These are phyloP conservation scores for Larix kaempferi DNA, from an alignment of 75 land plant genomes.

Conservation along the genomic window DNA sequence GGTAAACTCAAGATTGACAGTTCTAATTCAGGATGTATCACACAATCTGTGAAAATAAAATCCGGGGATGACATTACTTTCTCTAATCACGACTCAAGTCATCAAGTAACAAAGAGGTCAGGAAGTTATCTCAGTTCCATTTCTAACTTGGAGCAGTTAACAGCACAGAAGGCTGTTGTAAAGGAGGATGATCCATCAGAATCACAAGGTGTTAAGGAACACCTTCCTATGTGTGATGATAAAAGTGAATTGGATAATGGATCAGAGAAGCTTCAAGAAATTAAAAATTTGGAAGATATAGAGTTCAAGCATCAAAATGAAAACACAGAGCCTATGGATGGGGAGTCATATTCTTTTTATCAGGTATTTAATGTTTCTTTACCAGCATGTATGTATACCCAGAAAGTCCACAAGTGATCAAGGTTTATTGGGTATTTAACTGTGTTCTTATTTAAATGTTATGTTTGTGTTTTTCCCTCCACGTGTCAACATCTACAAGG, in stretches of 20 bases:
- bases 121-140: not conserved
- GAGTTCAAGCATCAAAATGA: slow-evolving; percentile 6
- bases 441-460: not conserved
- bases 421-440: not conserved
- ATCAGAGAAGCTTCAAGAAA: not conserved
- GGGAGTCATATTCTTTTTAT: slow-evolving; percentile 68
- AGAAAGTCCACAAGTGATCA: not conserved
- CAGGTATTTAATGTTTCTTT: slow-evolving; percentile 42
- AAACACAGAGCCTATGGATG: slow-evolving; percentile 25
- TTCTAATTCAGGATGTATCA: not conserved
- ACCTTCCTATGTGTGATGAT: not conserved
- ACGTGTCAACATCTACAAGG: not conserved
- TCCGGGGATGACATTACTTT: not conserved
- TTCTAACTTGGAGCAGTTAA: not conserved
- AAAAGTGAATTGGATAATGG: not conserved
- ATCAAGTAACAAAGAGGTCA: not conserved
- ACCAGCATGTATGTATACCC: not conserved
- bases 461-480: not conserved
- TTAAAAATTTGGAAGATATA: not conserved
- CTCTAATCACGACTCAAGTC: slow-evolving; percentile 2
- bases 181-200: slow-evolving; percentile 8
- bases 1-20: slow-evolving; percentile 14
- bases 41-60: slow-evolving; percentile 7
- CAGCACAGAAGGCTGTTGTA: slow-evolving; percentile 4
- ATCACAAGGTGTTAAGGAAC: slow-evolving; percentile 7